Evolutionary conservation across 2,329 filamentous ascomycete genomes (phyloP).

Genomic region (Diplodia intermedia): DNA sequence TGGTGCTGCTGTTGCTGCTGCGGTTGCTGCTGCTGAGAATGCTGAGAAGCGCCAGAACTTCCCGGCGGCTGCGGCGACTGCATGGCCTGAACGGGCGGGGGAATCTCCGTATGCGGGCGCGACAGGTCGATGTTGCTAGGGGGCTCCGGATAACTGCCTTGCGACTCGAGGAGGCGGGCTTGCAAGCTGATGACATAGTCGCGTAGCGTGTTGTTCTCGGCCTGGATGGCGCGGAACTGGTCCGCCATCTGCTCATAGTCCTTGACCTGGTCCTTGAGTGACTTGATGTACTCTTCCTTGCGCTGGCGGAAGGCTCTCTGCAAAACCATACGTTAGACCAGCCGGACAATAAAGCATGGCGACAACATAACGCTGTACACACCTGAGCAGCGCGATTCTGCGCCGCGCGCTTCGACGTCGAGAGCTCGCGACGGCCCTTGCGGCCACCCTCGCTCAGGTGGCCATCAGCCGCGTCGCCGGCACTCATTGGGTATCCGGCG

Average conservation of each 20-base stretch:
- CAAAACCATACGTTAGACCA: neutral
- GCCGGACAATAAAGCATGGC: no score
- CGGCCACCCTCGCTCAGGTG: constrained; percentile 57
- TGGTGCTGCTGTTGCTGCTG: neutral
- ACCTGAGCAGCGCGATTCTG: constrained; percentile 98
- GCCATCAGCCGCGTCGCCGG: constrained; percentile 54
- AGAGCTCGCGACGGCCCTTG: constrained; percentile 88
- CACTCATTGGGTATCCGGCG: constrained; percentile 56
- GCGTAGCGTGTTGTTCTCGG: constrained; percentile 87
- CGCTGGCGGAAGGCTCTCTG: constrained; percentile 96
- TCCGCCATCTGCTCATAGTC: constrained; percentile 78
- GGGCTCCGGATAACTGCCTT: constrained; percentile 83
- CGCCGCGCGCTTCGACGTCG: constrained; percentile 92
- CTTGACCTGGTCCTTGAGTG: constrained; percentile 91
- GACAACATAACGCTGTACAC: constrained; percentile 47
- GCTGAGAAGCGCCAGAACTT: constrained; percentile 20
- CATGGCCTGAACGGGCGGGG: constrained; percentile 35
- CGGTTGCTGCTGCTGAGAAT: neutral
- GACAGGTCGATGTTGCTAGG: constrained; percentile 79
- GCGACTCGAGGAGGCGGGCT: constrained; percentile 80
- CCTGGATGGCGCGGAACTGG: constrained; percentile 78
- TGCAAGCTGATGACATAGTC: constrained; percentile 94
- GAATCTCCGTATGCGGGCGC: constrained; percentile 52
- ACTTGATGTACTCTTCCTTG: constrained; percentile 98
- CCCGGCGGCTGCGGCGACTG: constrained; percentile 36